A percentile compares a stretch with the other conserved stretches of the same genome.
phyloP scores from a whole-genome alignment of 441 rosid genomes.

The Erodium moschatum region DNA sequence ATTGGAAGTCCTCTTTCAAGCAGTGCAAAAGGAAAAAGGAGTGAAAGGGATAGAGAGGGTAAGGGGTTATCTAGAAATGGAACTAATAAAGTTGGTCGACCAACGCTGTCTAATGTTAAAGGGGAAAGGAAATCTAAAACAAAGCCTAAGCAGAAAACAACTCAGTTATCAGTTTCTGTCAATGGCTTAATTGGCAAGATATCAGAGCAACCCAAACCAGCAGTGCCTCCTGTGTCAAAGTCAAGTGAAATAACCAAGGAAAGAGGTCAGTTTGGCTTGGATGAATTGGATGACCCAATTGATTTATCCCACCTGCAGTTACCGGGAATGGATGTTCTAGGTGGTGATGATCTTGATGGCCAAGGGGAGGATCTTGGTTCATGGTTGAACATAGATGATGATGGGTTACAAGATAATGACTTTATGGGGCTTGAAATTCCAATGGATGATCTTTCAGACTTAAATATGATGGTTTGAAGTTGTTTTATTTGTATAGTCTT shows the following conservation, averaged over 20 bases:
- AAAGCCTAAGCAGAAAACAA: conserved; percentile 83
- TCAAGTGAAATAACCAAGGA: conserved; percentile 35
- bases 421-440: conserved; percentile 96
- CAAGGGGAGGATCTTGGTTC: conserved; percentile 80
- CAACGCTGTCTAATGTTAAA: conserved; percentile 56
- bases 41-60: conserved; percentile 95
- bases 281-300: conserved; percentile 58
- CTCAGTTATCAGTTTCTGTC: conserved; percentile 67
- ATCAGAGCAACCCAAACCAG: conserved; percentile 50
- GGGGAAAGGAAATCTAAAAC: conserved; percentile 79
- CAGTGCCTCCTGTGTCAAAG: conserved; percentile 39
- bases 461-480: conserved; percentile 93
- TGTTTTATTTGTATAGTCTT: conserved; percentile 65
- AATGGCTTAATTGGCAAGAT: conserved; percentile 58
- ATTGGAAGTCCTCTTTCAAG: conserved; percentile 55
- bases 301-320: conserved; percentile 63
- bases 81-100: conserved; percentile 69
- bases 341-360: conserved; percentile 38
- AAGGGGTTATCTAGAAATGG: conserved; percentile 67
- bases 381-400: conserved; percentile 95
- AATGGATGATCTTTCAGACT: conserved; percentile 96
- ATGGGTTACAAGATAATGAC: conserved; percentile 76
- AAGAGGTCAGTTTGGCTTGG: conserved; percentile 47
- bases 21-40: conserved; percentile 85
- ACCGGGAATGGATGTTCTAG: conserved; percentile 56